Base-by-base conservation (phyloP, 768 basidiomycete genomes). In the Podaxis sp. region DNA sequence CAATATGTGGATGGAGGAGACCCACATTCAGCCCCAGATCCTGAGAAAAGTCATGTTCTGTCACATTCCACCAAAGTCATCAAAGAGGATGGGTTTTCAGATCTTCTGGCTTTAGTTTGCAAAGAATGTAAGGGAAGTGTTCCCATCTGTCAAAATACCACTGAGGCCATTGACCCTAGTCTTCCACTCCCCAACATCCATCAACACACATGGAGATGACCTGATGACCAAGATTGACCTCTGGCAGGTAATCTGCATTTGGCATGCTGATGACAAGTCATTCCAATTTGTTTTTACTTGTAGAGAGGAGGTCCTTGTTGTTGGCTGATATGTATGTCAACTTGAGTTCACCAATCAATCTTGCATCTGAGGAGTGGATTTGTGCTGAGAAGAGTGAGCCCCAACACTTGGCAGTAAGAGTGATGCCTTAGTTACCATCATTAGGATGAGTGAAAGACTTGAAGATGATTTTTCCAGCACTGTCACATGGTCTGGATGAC, bases 121-220 rank as follows among this genome's bases (percentile, higher is more conserved):
- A 30, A 3, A 36, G 57, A 12, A 58, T 58, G 28, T 36, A 58
- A 4, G 57, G 5, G 13, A 58, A 58, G 28, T 58, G 46, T 36
- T 58, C 57, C 22, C 49, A 30, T 7, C 57, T 15, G 7, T 58
- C 26, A 58, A 58, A 58, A 30, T 49, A 58, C 57, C 57, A 58
- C 28, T 58, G 57, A 4, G 57, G 57, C 57, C 44, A 58, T 26
- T 58, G 57, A n/a, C 44, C 28, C 57, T 46, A 58, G 28, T 58
- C 44, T 13, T 58, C 44, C 0, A 15, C 57, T 3, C 57, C 57
- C 57, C 28, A 58, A 20, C 33, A 8, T 13, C 57, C 30, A 12
- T 58, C 57, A 10, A 26, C 46, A 8, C 44, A 15, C 2, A 58
- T 4, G 0, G 57, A 20, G 3, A 58, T 33, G 11, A 12, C 12